Percentiles rank a stretch among this genome's conserved stretches.
Conservation (phyloP, 2,329 filamentous ascomycete species). For the Neopestalotiopsis sp. region DNA sequence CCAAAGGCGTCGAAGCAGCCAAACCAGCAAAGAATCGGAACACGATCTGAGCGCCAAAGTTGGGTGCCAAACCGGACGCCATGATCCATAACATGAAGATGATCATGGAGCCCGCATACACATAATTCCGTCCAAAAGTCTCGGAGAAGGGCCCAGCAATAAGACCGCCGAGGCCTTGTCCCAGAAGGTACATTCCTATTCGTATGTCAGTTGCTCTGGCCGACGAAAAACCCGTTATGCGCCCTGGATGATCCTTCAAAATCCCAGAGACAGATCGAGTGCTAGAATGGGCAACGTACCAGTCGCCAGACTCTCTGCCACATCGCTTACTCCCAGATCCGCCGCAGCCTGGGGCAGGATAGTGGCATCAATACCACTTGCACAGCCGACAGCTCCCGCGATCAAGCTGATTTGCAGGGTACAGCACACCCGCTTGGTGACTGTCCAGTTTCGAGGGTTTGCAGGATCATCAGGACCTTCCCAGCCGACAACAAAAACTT, state of each 20-base stretch:
- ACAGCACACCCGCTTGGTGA: conserved; percentile 37
- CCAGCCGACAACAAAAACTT: conserved; percentile 47
- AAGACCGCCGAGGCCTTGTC: conserved; percentile 42
- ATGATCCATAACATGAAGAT: conserved; percentile 50
- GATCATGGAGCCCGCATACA: conserved; percentile 42
- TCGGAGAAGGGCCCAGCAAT: conserved; percentile 46
- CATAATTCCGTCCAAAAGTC: conserved; percentile 36
- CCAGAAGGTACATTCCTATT: conserved; percentile 37
- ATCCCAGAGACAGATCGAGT: neutral
- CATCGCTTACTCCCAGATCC: conserved; percentile 52
- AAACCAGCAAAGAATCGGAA: conserved; percentile 54
- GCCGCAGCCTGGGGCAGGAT: conserved; percentile 48
- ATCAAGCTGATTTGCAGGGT: conserved; percentile 51
- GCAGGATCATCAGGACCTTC: conserved; percentile 40
- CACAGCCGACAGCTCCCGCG: conserved; percentile 54
- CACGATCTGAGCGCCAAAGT: conserved; percentile 44
- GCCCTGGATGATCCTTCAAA: neutral
- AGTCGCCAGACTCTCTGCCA: conserved; percentile 55
- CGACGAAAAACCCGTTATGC: neutral
- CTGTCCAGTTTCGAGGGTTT: conserved; percentile 44
- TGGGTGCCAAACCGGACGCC: conserved; percentile 46
- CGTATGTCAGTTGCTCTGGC: neutral
- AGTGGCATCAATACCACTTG: conserved; percentile 57
- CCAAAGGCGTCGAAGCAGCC: conserved; percentile 48
- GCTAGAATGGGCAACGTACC: conserved; percentile 27